These are phyloP conservation scores for Carallia brachiata DNA, from an alignment of 345 rosid genomes.

Conservation along the genomic window DNA sequence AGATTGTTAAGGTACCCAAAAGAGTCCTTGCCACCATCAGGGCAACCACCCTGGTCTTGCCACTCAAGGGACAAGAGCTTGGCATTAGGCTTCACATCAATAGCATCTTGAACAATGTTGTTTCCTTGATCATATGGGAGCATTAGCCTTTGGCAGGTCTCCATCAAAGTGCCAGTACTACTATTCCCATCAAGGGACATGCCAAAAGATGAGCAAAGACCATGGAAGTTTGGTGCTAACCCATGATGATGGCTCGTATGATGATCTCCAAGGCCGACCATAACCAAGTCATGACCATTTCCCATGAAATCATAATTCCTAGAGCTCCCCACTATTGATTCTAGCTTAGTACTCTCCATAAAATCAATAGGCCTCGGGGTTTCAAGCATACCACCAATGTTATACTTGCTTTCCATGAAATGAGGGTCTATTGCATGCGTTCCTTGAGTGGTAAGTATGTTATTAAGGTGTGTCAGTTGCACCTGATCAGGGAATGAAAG, in stretches of 20 bases:
- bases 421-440: constrained; percentile 16
- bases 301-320: constrained; percentile 57
- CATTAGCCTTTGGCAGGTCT: constrained; percentile 58
- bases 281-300: constrained; percentile 28
- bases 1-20: constrained; percentile 41
- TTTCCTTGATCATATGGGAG: constrained; percentile 46
- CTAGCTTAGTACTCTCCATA: constrained; percentile 45
- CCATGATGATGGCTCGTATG: constrained; percentile 19
- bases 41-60: constrained; percentile 70
- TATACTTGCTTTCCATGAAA: constrained; percentile 36
- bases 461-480: constrained; percentile 50
- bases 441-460: constrained; percentile 30
- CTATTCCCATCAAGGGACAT: constrained; percentile 35
- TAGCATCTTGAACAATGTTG: constrained; percentile 34
- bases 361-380: constrained; percentile 43
- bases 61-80: constrained; percentile 74
- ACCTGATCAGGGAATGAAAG: constrained; percentile 47
- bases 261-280: constrained; percentile 39
- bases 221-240: constrained; percentile 32
- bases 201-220: constrained; percentile 45
- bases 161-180: constrained; percentile 44
- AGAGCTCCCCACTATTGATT: constrained; percentile 40
- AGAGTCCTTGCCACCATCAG: constrained; percentile 48
- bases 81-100: constrained; percentile 71
- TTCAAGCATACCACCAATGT: constrained; percentile 25